Base-by-base conservation (phyloP, 2,329 filamentous ascomycete genomes). In the Chalaropsis ovoidea region DNA sequence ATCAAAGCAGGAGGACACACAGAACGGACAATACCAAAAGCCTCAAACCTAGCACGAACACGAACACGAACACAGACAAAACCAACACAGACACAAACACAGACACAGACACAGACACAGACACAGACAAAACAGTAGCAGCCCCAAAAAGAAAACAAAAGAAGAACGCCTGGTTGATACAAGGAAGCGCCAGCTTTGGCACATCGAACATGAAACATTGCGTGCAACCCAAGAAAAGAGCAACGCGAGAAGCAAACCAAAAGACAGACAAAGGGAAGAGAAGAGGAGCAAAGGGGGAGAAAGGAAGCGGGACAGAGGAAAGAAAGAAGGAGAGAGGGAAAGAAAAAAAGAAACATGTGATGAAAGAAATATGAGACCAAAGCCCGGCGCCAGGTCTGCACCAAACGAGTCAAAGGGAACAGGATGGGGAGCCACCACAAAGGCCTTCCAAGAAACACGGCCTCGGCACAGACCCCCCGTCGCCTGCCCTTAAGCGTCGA, bases 241-340 rank as follows among this genome's bases (percentile, higher is more conserved):
- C 35, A 45, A 45, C n/a, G 11, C 31, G 41, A 43, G n/a, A 35
- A 39, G 52, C 24, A 58, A 13, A 11, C 52, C 27, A 17, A 35
- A 31, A 10, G 17, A 31, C 42, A 13, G 17, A 43, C 15, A 47
- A 47, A 47, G 15, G 4, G n/a, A 47, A n/a, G 15, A 47, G 43
- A 17, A 47, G 43, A 47, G 43, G 3, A 47, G 42, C 1, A 64
- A 56, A 56, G 22, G 41, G 19, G 13, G 24, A 65, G 31, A 62
- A 61, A 42, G 49, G 35, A 65, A 65, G 60, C 60, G 43, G 47
- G 42, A 65, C 19, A 65, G 13, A 61, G 15, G 61, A 61, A 39
- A 61, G 42, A 47, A 19, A 62, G 17, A 49, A 7, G 7, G 7
- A 35, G 31, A 35, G 31, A 60, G 7, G 41, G 43, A 43, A 61